Base-by-base conservation (phyloP, 257 asterid species). In the Buddleja alternifolia region DNA sequence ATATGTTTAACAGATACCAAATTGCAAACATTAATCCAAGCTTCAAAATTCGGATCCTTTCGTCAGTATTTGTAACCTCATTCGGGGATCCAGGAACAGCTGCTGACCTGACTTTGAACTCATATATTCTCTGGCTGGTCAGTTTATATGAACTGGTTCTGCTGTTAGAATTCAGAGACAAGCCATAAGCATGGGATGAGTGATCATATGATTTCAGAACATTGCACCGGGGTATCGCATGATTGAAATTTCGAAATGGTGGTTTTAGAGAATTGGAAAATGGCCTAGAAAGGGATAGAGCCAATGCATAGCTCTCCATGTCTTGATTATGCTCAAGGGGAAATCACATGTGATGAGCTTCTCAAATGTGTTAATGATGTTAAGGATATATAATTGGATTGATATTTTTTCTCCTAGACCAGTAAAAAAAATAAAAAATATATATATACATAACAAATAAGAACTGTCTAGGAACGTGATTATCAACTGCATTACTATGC, bases 1-100 rank as follows among this genome's bases (percentile, higher is more conserved):
- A 87, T 34, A 89, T 89, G 80, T 92, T 92, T 72, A 92, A 73
- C 45, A 79, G 32, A 75, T 90, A 92, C 98, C 97, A 92, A 25
- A 80, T 54, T 21, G 55, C 83, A 83, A 92, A 88, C 98, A 90
- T 89, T 39, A 69, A 55, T 15, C 90, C 97, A 60, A 92, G 89
- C 85, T 81, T 86, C 67, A 90, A 36, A 20, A 42, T 42, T 53
- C 67, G 75, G 50, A 57, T 2, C 76, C 76, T 21, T 19, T 48
- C 78, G 12, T 57, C 62, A 23, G 58, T 20, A 8, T 57, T 78
- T 0, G 60, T 64, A 0, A 53, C 67, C 36, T 73, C 83, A 36
- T 58, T 77, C 8, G 66, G 77, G 63, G 75, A 71, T 23, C 73
- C 88, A 4, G 91, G 84, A 40, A 75, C 71, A 21, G 91, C 90